A percentile compares a stretch with the other conserved stretches of the same genome.
Evolutionary conservation across 768 basidiomycete genomes (phyloP).

Genomic region (Candolleomyces aberdarensis): DNA sequence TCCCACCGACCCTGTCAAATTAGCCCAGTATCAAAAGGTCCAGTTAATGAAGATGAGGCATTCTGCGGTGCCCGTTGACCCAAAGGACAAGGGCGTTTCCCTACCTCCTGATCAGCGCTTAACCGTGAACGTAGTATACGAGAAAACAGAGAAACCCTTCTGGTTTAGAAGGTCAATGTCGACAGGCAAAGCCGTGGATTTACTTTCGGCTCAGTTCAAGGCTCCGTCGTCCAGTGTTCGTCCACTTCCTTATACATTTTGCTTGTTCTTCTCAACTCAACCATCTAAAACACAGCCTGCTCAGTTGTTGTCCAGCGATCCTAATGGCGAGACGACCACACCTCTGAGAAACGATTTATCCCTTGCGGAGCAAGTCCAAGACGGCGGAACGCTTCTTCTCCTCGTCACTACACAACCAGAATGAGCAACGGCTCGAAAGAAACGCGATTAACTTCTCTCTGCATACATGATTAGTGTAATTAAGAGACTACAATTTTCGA

Average conservation of each 20-base stretch:
- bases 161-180: constrained; percentile 71
- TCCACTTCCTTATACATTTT: constrained; percentile 37
- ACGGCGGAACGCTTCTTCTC: constrained; percentile 41
- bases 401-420: not conserved
- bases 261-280: not conserved
- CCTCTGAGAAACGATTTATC: constrained; percentile 46
- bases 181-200: not conserved
- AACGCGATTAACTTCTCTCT: not conserved
- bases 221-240: not conserved
- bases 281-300: constrained; percentile 32
- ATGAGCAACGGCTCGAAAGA: not conserved
- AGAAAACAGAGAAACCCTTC: constrained; percentile 42
- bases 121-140: constrained; percentile 45
- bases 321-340: constrained; percentile 19
- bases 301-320: constrained; percentile 30
- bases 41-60: constrained; percentile 77
- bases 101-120: constrained; percentile 55
- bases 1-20: constrained; percentile 50
- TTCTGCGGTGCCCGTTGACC: constrained; percentile 59
- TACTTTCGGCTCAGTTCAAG: constrained; percentile 1
- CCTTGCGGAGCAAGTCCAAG: constrained; percentile 50
- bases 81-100: constrained; percentile 46
- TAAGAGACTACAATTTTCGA: too few species aligned
- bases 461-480: too few species aligned
- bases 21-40: constrained; percentile 53